Base-by-base conservation (phyloP, 257 asterid genomes). In the Eucommia ulmoides region DNA sequence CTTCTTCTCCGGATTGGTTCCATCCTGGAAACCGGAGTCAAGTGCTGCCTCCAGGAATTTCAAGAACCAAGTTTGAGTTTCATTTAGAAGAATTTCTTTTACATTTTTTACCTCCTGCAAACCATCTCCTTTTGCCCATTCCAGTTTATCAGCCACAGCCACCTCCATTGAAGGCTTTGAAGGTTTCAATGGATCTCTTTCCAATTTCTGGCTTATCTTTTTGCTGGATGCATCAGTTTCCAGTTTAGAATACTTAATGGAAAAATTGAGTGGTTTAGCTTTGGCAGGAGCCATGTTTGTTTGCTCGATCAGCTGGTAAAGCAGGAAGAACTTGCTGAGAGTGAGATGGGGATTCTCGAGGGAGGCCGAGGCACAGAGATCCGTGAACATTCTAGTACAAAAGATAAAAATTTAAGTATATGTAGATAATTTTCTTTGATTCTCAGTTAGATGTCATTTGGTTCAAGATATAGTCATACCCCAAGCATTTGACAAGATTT, bases 81-180 rank as follows among this genome's bases (percentile, higher is more conserved):
- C 94, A 35, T 61, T 51, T 9, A 56, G 22, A 7, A 88, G 81
- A 26, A 42, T 45, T 45, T 61, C 73, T 51, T 52, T 59, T 22
- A 84, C 59, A 55, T 88, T 89, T 50, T n/a, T 46, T n/a, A 57
- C 59, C 45, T 73, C 78, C 42, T 61, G 71, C 2, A 56, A 45
- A 42, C 88, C 78, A 15, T 78, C 84, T 7, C 58, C 69, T 18
- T 68, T 84, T 1, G 84, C 78, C 95, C 97, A 88, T 67, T 88
- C 95, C 29, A 71, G 54, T 59, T 68, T 88, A 15, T 81, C 88
- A 2, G 66, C 56, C 1, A 17, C 33, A 6, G 74, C 47, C 17
- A 71, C 73, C 33, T 77, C 71, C 20, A 52, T 8, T 3, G 74
- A 50, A 8, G 68, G 42, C 47, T 48, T 72, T 18, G 55, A 45